Conservation (phyloP, 1,284 basidiomycete species). For the Pascua guehoae region DNA sequence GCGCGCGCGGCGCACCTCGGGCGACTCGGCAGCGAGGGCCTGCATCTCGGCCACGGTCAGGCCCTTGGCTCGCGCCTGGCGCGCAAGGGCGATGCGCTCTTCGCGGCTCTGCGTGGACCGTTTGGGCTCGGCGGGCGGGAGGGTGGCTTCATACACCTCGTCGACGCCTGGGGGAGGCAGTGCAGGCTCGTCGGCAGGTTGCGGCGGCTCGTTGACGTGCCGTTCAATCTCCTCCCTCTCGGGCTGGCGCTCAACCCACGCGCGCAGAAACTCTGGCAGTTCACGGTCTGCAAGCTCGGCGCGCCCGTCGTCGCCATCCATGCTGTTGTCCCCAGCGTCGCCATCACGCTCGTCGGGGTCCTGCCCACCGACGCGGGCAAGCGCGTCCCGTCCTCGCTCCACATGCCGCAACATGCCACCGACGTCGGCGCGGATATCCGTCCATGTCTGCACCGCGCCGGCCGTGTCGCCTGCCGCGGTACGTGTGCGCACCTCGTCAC, state of each 20-base stretch:
- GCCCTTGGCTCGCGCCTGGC: conserved; percentile 31
- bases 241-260: conserved; percentile 20
- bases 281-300: conserved; percentile 3
- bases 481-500: conserved; percentile 13
- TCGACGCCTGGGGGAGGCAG: conserved; percentile 36
- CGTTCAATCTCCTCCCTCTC: conserved; percentile 13
- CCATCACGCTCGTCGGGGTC: no score
- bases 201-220: not conserved
- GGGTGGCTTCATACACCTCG: conserved; percentile 29
- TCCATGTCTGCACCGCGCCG: conserved; percentile 3
- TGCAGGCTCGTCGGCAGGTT: not conserved
- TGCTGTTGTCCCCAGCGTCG: not conserved
- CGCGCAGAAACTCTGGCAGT: conserved; percentile 26
- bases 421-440: conserved; percentile 17
- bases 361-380: no score
- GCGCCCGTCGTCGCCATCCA: conserved; percentile 1
- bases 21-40: conserved; percentile 6
- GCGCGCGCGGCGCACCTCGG: conserved; percentile 1
- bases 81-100: conserved; percentile 32
- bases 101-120: conserved; percentile 25
- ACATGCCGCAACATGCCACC: conserved; percentile 17
- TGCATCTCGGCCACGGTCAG: conserved; percentile 23
- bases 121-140: not conserved
- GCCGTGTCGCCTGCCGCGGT: not conserved
- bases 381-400: conserved; percentile 13